Evolutionary conservation across 1,284 basidiomycete species (phyloP).

Genomic region (Rhizopogon hawkerae): DNA sequence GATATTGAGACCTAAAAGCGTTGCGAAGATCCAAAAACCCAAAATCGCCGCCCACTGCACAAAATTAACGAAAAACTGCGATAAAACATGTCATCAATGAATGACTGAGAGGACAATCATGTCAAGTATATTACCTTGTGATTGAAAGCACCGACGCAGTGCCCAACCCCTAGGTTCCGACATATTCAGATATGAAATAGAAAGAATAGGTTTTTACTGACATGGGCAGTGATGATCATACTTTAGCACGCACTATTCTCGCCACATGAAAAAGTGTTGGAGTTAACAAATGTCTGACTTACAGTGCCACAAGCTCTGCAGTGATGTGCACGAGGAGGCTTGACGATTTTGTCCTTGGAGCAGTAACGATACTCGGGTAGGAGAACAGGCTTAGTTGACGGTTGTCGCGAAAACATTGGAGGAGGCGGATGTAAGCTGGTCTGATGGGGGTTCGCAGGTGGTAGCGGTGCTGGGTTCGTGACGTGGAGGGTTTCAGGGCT

Average conservation of each 20-base stretch:
- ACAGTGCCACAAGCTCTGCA: slow-evolving; percentile 52
- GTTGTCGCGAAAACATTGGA: slow-evolving; percentile 20
- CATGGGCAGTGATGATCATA: slow-evolving; percentile 61
- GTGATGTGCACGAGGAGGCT: slow-evolving; percentile 56
- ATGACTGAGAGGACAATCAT: not conserved
- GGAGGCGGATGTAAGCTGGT: slow-evolving; percentile 2
- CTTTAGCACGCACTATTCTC: slow-evolving; percentile 42
- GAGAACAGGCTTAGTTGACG: slow-evolving; percentile 35
- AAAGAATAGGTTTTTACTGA: slow-evolving; percentile 9
- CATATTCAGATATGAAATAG: slow-evolving; percentile 12
- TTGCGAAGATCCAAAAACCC: slow-evolving; percentile 43
- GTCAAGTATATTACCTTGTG: slow-evolving; percentile 36
- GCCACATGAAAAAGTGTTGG: slow-evolving; percentile 6
- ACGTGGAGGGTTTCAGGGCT: slow-evolving; percentile 9
- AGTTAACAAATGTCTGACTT: slow-evolving; percentile 13
- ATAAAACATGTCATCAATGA: not conserved
- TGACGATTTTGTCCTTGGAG: slow-evolving; percentile 38
- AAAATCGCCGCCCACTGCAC: slow-evolving; percentile 44
- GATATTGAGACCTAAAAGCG: slow-evolving; percentile 36
- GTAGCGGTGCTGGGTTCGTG: slow-evolving; percentile 4
- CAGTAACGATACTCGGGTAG: slow-evolving; percentile 45
- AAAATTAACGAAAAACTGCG: slow-evolving; percentile 53
- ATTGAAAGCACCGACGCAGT: slow-evolving; percentile 63
- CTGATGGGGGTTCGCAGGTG: slow-evolving; percentile 7
- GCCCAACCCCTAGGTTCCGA: slow-evolving; percentile 47